These are phyloP conservation scores for Achaetomium macrosporum DNA, from an alignment of 2,329 filamentous ascomycete genomes.

Conservation along the genomic window DNA sequence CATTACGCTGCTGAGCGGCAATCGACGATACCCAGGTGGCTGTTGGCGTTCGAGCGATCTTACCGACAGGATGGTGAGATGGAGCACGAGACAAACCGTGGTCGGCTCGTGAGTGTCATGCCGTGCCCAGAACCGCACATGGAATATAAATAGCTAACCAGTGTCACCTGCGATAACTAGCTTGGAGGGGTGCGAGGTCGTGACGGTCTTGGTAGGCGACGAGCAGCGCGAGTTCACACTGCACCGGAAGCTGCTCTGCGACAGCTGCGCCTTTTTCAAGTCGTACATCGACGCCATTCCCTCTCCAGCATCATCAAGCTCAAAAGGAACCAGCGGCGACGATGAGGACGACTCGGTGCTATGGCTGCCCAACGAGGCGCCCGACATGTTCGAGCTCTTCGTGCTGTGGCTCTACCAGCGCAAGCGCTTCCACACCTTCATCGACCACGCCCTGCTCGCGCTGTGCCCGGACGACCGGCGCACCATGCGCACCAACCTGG, in stretches of 20 bases:
- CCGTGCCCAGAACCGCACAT: background rate
- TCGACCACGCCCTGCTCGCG: slow-evolving; percentile 36
- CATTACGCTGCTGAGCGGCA: background rate
- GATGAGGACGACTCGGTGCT: slow-evolving; percentile 25
- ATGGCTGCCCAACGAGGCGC: slow-evolving; percentile 40
- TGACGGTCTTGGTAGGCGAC: slow-evolving; percentile 30
- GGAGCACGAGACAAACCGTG: slow-evolving; percentile 15
- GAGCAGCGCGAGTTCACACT: slow-evolving; percentile 29
- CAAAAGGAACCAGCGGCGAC: background rate
- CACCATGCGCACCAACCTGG: slow-evolving; percentile 49
- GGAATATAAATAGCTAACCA: background rate
- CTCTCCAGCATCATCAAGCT: slow-evolving; percentile 1
- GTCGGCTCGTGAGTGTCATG: slow-evolving; percentile 18
- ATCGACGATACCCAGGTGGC: background rate
- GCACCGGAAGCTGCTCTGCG: slow-evolving; percentile 38
- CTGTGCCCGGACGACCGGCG: slow-evolving; percentile 14
- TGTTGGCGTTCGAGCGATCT: background rate
- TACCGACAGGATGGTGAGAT: slow-evolving; percentile 16
- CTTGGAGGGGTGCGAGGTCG: slow-evolving; percentile 21
- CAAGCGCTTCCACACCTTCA: slow-evolving; percentile 36
- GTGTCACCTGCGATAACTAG: slow-evolving; percentile 12
- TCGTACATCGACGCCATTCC: slow-evolving; percentile 37
- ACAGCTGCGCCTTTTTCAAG: slow-evolving; percentile 43
- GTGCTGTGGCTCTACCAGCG: slow-evolving; percentile 47
- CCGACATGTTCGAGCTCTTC: slow-evolving; percentile 49